Percentiles rank a stretch among this genome's conserved stretches.
Evolutionary conservation across 495 filamentous ascomycete species (phyloP).

Genomic region (Friedmanniomyces simplex): DNA sequence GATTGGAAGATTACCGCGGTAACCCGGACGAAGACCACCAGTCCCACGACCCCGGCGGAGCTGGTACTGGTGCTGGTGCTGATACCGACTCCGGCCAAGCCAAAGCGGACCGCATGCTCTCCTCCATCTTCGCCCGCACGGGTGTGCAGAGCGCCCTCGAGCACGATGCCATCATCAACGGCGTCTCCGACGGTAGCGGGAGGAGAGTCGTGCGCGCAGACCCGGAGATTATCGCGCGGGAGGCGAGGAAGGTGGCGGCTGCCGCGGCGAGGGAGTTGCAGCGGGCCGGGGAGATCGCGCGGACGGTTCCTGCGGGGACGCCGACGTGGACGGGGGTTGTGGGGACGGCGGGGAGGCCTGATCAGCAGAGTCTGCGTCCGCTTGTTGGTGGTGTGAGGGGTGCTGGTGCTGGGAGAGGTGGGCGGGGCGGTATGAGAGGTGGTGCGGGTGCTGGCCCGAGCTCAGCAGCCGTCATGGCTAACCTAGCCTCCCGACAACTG

Average conservation of each 20-base stretch:
- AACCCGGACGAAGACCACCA: constrained; percentile 3
- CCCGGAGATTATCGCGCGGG: constrained; percentile 61
- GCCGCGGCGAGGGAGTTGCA: constrained; percentile 64
- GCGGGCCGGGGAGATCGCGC: constrained; percentile 59
- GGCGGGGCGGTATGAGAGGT: constrained; percentile 12
- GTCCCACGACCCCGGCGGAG: too few species aligned
- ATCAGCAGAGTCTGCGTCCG: constrained; percentile 18
- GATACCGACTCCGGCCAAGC: constrained; percentile 6
- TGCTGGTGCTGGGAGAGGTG: constrained; percentile 7
- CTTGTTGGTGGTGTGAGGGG: too few species aligned
- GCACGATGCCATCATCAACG: constrained; percentile 77
- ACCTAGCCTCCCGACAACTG: constrained; percentile 23
- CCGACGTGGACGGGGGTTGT: constrained; percentile 89
- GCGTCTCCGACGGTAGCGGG: constrained; percentile 33
- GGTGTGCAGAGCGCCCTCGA: constrained; percentile 77
- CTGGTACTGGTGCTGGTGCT: not conserved
- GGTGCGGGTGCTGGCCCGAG: constrained; percentile 22
- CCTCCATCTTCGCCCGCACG: constrained; percentile 73
- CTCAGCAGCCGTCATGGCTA: constrained; percentile 25
- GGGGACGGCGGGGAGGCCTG: constrained; percentile 57
- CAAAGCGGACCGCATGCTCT: constrained; percentile 61
- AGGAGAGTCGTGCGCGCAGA: constrained; percentile 56
- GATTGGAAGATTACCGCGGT: constrained; percentile 29
- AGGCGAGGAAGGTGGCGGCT: constrained; percentile 69
- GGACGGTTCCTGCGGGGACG: constrained; percentile 62